phyloP scores from a whole-genome alignment of 768 basidiomycete genomes.

The Xerocomus spinulosus region DNA sequence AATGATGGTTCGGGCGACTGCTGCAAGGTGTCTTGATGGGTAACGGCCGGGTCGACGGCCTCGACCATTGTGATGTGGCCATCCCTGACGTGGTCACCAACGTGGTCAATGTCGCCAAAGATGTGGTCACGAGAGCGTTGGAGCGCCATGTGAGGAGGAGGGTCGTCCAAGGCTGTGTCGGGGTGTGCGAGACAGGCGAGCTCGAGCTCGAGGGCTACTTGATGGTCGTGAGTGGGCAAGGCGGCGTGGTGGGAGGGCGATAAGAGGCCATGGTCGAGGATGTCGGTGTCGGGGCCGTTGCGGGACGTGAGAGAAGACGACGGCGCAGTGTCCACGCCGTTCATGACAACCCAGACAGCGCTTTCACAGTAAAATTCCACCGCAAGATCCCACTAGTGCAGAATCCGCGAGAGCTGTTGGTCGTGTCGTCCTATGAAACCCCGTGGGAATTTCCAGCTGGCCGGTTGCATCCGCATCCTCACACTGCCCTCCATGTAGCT shows the following conservation, averaged over 20 bases:
- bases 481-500: not conserved
- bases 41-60: conserved; percentile 36
- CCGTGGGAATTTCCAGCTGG: conserved; percentile 17
- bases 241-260: conserved; percentile 28
- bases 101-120: conserved; percentile 32
- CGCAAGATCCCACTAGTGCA: conserved; percentile 18
- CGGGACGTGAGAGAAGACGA: conserved; percentile 27
- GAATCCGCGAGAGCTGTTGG: conserved; percentile 18
- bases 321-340: conserved; percentile 37
- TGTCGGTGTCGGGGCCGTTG: conserved; percentile 29
- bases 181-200: conserved; percentile 26
- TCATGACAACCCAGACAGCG: conserved; percentile 35
- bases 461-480: conserved; percentile 13
- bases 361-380: conserved; percentile 17
- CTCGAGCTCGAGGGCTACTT: conserved; percentile 27
- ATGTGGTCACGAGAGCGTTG: conserved; percentile 30
- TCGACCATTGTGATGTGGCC: conserved; percentile 32
- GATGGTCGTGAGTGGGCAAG: conserved; percentile 30
- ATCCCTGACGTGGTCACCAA: conserved; percentile 31
- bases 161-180: conserved; percentile 25
- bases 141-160: conserved; percentile 25
- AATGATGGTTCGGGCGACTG: conserved; percentile 62
- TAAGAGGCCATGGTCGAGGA: conserved; percentile 31
- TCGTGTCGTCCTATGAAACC: conserved; percentile 16
- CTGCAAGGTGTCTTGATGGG: conserved; percentile 54